Evolutionary conservation across 1,139 yeast genomes (phyloP).

Genomic region (Zhuliangozyma blackwelliae): DNA sequence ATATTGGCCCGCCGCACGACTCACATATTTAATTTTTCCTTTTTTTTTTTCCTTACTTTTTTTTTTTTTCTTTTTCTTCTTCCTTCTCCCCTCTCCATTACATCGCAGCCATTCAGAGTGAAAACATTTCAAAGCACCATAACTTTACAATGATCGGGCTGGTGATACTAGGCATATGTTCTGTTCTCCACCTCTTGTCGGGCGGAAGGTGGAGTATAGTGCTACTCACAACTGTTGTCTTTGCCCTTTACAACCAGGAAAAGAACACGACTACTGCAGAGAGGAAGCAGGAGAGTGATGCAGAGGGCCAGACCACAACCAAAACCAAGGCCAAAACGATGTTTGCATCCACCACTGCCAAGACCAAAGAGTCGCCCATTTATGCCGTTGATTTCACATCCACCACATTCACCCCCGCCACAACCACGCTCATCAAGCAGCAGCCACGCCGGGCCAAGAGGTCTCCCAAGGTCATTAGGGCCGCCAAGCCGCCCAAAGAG

Average conservation of each 20-base stretch:
- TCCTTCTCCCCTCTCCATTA: background rate
- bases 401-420: conserved; percentile 25
- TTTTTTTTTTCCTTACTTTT: no score
- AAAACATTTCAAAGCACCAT: background rate
- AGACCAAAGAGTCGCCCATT: conserved; percentile 26
- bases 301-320: background rate
- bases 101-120: background rate
- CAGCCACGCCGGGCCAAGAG: conserved; percentile 24
- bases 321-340: no score
- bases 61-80: background rate
- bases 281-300: background rate
- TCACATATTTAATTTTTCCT: no score
- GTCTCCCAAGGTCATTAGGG: conserved; percentile 39
- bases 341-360: no score
- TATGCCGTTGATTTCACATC: conserved; percentile 45
- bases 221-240: conserved; percentile 8
- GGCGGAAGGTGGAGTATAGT: conserved; percentile 31
- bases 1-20: no score
- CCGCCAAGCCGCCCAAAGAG: conserved; percentile 18
- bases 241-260: conserved; percentile 5
- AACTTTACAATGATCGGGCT: background rate
- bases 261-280: conserved; percentile 4
- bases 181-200: conserved; percentile 13
- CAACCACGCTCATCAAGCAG: conserved; percentile 16
- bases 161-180: conserved; percentile 6